Conservation (phyloP, 2,329 filamentous ascomycete species). For the Thielaviopsis euricoi region DNA sequence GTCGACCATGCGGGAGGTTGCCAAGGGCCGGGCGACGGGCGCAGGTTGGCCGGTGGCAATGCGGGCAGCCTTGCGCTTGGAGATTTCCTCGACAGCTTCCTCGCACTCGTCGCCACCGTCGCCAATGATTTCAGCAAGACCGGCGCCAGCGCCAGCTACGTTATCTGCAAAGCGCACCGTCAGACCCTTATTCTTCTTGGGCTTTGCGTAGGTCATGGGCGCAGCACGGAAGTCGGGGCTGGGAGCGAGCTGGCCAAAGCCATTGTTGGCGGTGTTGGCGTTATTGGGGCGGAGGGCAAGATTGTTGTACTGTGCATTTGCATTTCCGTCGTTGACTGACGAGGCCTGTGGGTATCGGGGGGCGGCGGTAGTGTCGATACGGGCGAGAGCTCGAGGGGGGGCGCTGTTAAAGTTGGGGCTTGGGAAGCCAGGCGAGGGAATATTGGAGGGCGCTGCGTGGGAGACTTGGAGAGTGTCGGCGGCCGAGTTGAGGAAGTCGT, state of each 20-base stretch:
- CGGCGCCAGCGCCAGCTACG: slow-evolving; percentile 16
- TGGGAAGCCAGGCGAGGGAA: slow-evolving; percentile 16
- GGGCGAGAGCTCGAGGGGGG: slow-evolving; percentile 17
- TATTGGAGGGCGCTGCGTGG: slow-evolving; percentile 25
- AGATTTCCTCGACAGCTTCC: slow-evolving; percentile 54
- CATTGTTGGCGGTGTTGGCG: slow-evolving; percentile 22
- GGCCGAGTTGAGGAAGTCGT: slow-evolving; percentile 39
- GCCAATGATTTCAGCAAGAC: slow-evolving; percentile 61
- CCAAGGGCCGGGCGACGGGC: slow-evolving; percentile 6
- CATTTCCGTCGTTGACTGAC: neutral
- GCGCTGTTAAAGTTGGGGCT: slow-evolving; percentile 19
- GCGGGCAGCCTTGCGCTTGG: slow-evolving; percentile 30
- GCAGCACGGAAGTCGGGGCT: slow-evolving; percentile 25
- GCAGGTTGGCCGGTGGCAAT: slow-evolving; percentile 15
- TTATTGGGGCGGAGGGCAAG: slow-evolving; percentile 5
- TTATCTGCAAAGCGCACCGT: slow-evolving; percentile 58
- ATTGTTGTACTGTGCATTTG: neutral
- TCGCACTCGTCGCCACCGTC: slow-evolving; percentile 81
- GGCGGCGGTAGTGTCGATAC: slow-evolving; percentile 39
- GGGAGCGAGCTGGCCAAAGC: slow-evolving; percentile 22
- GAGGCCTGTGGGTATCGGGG: slow-evolving; percentile 37
- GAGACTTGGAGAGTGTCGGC: slow-evolving; percentile 38
- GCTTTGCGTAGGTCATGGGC: slow-evolving; percentile 22
- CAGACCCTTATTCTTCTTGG: slow-evolving; percentile 46
- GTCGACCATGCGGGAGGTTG: slow-evolving; percentile 16